Percentiles rank a stretch among this genome's conserved stretches.
Conservation (phyloP, 805 yeast species). For the Alloascoidea africana region DNA sequence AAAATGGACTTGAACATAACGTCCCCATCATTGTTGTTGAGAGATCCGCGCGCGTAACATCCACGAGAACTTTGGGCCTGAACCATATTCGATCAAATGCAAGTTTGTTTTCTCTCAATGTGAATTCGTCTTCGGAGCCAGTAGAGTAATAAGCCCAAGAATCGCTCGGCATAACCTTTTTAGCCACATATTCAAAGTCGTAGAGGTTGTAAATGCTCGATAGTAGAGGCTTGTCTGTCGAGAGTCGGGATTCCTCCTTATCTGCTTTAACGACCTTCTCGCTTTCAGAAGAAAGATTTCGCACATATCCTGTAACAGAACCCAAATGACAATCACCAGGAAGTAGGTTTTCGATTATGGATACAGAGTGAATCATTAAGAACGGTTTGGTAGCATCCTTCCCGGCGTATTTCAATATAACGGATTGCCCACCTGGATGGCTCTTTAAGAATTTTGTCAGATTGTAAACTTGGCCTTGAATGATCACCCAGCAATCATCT, state of each 20-base stretch:
- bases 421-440: constrained; percentile 48
- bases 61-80: constrained; percentile 70
- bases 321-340: constrained; percentile 51
- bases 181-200: constrained; percentile 82
- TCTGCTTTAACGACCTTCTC: constrained; percentile 19
- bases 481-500: constrained; percentile 72
- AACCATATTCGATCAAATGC: constrained; percentile 84
- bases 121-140: constrained; percentile 90
- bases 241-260: constrained; percentile 20
- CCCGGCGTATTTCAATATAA: constrained; percentile 46
- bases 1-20: constrained; percentile 60
- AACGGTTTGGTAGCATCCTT: constrained; percentile 72
- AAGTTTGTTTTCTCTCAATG: constrained; percentile 78
- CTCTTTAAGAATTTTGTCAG: constrained; percentile 44
- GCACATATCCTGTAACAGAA: constrained; percentile 13
- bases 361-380: constrained; percentile 82
- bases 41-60: constrained; percentile 58
- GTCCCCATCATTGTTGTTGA: constrained; percentile 64
- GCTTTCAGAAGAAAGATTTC: constrained; percentile 6
- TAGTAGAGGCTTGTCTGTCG: constrained; percentile 48
- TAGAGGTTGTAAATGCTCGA: constrained; percentile 58
- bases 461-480: constrained; percentile 69
- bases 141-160: constrained; percentile 93
- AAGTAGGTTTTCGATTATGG: constrained; percentile 52
- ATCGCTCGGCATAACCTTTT: constrained; percentile 54